Conservation (phyloP, 805 yeast genomes). For the Jamesozyma lodderae region DNA sequence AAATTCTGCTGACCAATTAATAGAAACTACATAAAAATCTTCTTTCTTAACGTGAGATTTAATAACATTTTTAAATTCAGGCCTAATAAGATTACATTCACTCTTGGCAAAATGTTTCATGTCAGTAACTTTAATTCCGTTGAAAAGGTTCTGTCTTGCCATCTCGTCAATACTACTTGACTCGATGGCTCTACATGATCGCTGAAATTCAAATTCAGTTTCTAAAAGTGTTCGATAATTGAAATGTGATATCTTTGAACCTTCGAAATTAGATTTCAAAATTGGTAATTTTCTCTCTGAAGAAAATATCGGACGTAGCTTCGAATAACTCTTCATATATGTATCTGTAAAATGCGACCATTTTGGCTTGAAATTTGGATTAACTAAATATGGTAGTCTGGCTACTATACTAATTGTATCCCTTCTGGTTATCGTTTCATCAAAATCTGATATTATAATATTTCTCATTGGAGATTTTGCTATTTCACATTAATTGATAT, state of each 20-base stretch:
- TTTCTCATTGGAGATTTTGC: conserved; percentile 9
- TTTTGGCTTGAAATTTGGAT: conserved; percentile 12
- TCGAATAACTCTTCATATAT: conserved; percentile 16
- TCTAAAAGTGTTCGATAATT: conserved; percentile 12
- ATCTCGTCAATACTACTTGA: conserved; percentile 20
- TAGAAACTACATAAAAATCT: conserved; percentile 19
- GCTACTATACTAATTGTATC: conserved; percentile 25
- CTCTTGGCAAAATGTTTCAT: conserved; percentile 8
- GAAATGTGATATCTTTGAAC: background rate
- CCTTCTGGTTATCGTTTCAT: conserved; percentile 25
- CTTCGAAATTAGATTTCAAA: background rate
- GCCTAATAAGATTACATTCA: conserved; percentile 5
- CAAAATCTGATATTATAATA: conserved; percentile 25
- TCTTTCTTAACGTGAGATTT: conserved; percentile 1
- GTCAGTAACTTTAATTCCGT: conserved; percentile 11
- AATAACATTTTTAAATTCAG: conserved; percentile 12
- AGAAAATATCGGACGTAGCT: background rate
- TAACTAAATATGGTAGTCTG: conserved; percentile 15
- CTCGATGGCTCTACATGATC: conserved; percentile 14
- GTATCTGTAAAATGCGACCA: conserved; percentile 22
- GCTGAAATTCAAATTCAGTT: conserved; percentile 16
- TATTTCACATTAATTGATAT: too few relatives aligned
- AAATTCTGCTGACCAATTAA: conserved; percentile 28
- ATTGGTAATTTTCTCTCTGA: background rate
- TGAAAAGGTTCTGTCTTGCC: conserved; percentile 12